These are phyloP conservation scores for Spiraea crenata DNA, from an alignment of 331 rosid species.

Conservation along the genomic window DNA sequence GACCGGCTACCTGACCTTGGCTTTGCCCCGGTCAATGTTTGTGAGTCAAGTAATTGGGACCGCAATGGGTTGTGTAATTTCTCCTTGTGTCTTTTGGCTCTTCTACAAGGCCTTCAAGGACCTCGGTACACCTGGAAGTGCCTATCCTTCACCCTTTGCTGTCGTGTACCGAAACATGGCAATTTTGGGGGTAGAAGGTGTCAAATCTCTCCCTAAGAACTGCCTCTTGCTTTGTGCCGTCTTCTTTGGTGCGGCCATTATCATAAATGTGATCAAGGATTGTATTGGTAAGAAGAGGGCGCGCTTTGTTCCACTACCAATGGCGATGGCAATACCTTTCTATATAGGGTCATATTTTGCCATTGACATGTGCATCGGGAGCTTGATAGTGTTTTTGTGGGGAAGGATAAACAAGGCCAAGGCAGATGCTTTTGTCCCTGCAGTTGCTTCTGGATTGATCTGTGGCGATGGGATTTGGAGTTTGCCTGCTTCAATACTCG, in stretches of 20 bases:
- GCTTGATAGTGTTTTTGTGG: conserved; percentile 61
- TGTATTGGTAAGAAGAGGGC: conserved; percentile 39
- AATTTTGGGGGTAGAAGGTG: conserved; percentile 57
- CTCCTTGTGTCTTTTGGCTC: conserved; percentile 77
- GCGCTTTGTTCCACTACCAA: conserved; percentile 62
- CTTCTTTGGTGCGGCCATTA: conserved; percentile 52
- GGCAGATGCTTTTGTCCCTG: conserved; percentile 75
- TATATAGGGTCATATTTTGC: conserved; percentile 71
- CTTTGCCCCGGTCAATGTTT: conserved; percentile 77
- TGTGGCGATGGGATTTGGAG: conserved; percentile 84
- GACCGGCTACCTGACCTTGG: conserved; percentile 71
- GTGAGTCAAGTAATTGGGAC: conserved; percentile 79
- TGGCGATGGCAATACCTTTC: conserved; percentile 91
- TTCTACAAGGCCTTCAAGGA: conserved; percentile 65
- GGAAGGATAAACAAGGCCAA: conserved; percentile 47
- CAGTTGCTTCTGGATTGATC: conserved; percentile 83
- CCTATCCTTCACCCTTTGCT: conserved; percentile 57
- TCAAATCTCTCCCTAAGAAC: conserved; percentile 46
- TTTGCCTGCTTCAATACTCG: conserved; percentile 68
- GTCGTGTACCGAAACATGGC: conserved; percentile 68
- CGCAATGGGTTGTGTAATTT: conserved; percentile 65
- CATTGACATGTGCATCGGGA: conserved; percentile 74
- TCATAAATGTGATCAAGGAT: conserved; percentile 52
- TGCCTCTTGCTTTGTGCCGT: conserved; percentile 58
- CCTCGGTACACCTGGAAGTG: conserved; percentile 35